Conservation (phyloP, 805 yeast species). For the Kuraishia hungarica region DNA sequence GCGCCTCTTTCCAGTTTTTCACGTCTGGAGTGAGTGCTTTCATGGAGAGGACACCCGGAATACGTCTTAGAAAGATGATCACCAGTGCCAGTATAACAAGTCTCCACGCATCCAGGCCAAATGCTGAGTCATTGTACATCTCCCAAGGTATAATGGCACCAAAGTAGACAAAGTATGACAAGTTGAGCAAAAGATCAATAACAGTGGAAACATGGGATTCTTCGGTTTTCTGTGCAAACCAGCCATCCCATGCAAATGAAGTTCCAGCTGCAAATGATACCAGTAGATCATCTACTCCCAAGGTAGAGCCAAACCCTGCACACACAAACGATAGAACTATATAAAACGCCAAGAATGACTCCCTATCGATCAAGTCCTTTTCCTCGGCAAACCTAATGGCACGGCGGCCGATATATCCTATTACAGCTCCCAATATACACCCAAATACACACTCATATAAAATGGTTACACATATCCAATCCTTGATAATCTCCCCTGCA, state of each 20-base stretch:
- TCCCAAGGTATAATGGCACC: conserved; percentile 71
- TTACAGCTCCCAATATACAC: conserved; percentile 36
- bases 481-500: conserved; percentile 42
- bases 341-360: conserved; percentile 48
- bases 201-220: conserved; percentile 59
- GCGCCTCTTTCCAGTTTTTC: conserved; percentile 87
- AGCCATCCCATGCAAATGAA: conserved; percentile 69
- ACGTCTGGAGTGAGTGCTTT: conserved; percentile 82
- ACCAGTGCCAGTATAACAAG: conserved; percentile 42
- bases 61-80: conserved; percentile 57
- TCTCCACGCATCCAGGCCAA: conserved; percentile 47
- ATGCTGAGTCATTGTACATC: conserved; percentile 34
- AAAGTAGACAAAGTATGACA: conserved; percentile 60
- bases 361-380: conserved; percentile 48
- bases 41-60: conserved; percentile 71
- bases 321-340: conserved; percentile 46
- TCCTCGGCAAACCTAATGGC: conserved; percentile 45
- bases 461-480: conserved; percentile 55
- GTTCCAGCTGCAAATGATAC: conserved; percentile 72
- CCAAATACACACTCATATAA: conserved; percentile 58
- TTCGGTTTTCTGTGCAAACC: conserved; percentile 48
- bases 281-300: conserved; percentile 65
- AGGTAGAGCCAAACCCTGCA: conserved; percentile 53
- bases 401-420: conserved; percentile 44
- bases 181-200: conserved; percentile 54